These are phyloP conservation scores for Parietichytrium sp. DNA, from an alignment of 108 stramenopile genomes.

Conservation along the genomic window DNA sequence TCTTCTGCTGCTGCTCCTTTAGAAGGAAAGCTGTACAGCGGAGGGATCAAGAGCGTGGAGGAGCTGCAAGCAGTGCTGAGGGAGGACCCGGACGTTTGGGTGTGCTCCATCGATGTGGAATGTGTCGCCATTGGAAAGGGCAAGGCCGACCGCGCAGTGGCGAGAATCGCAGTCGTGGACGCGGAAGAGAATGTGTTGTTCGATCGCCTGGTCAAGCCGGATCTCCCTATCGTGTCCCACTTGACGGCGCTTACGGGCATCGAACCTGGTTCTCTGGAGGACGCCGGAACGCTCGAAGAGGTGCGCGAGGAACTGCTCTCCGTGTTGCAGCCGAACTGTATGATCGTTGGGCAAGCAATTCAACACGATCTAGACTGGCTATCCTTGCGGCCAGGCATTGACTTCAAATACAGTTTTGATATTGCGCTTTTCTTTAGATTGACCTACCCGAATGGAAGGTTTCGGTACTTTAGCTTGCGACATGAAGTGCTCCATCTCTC, in stretches of 20 bases:
- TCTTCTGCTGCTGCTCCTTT: too few relatives aligned
- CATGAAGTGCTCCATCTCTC: slow-evolving; percentile 15
- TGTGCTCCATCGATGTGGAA: slow-evolving; percentile 24
- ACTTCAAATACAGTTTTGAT: not conserved
- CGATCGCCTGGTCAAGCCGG: not conserved
- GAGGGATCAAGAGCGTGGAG: too few relatives aligned
- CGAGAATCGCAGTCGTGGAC: slow-evolving; percentile 1
- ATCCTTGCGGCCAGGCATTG: not conserved
- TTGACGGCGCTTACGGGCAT: slow-evolving; percentile 1
- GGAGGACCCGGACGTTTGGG: not conserved
- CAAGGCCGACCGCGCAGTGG: not conserved
- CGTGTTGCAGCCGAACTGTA: not conserved
- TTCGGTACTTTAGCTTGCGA: not conserved
- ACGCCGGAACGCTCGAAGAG: not conserved
- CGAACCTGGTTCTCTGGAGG: not conserved
- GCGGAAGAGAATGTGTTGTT: not conserved
- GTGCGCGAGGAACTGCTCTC: not conserved
- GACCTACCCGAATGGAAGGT: not conserved
- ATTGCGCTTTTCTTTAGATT: not conserved
- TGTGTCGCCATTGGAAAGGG: not conserved
- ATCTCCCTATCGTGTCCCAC: not conserved
- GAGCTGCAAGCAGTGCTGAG: too few relatives aligned
- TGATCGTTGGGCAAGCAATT: slow-evolving; percentile 21
- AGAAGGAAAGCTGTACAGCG: too few relatives aligned
- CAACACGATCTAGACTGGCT: slow-evolving; percentile 29